Base-by-base conservation (phyloP, 805 yeast species). In the Candida nanaspora region DNA sequence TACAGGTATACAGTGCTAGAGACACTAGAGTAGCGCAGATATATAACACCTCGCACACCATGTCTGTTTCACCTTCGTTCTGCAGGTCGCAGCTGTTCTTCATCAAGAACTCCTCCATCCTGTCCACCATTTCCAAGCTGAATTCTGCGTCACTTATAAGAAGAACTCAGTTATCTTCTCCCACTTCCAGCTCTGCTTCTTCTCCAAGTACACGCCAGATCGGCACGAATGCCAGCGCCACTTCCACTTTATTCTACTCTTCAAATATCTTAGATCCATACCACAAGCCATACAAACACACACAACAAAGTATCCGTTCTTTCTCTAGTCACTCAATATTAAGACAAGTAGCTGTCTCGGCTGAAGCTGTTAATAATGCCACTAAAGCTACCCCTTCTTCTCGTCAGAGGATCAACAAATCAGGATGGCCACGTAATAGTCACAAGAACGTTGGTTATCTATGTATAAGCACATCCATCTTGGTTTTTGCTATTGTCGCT, bases 401-500 rank as follows among this genome's bases (percentile, higher is more conserved):
- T 22, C 27, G 20, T 16, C 33, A 10, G 25, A 21, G 33, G 31
- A 33, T 29, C 52, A 46, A 52, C 41, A 37, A 43, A 27, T 46
- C 50, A 18, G 51, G 48, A 33, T 65, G 68, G 63, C 74, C 56
- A 38, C 55, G 67, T 10, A 68, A 69, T 49, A 68, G 82, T 0
- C 68, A 78, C 34, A 78, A 73, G 41, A 55, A 63, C 26, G 91
- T 87, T 2, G 96, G 95, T 0, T 86, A 83, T 57, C 83, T 98
- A 86, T 72, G 95, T 41, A 65, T 89, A 6, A 91, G 93, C 20
- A 81, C 94, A 1, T 84, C 97, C 2, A 82, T 84, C 0, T 66
- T 93, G 14, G 96, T 93, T 1, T 93, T 93, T 61, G 96, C 95
- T 28, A 93, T 93, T 46, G 98, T 93, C 14, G 80, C 93, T n/a